phyloP scores from a whole-genome alignment of 2,329 filamentous ascomycete genomes.

The Byssothecium circinans region DNA sequence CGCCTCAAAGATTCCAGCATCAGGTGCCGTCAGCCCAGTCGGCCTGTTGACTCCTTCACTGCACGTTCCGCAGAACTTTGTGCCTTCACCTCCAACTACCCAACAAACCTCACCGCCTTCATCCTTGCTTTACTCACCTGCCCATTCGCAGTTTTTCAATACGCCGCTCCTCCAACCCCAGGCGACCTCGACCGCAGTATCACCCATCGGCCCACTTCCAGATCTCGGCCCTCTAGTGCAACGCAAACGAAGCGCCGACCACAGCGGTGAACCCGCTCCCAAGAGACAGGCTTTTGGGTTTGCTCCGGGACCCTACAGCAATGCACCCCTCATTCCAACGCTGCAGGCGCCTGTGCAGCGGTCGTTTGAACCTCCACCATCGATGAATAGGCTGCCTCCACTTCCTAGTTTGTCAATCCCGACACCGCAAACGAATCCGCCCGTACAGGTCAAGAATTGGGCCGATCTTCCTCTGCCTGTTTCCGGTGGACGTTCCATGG shows the following conservation, averaged over 20 bases:
- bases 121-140: constrained; percentile 45
- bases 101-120: constrained; percentile 56
- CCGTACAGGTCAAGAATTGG: constrained; percentile 44
- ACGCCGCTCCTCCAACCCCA: constrained; percentile 45
- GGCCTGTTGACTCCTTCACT: constrained; percentile 38
- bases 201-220: constrained; percentile 48
- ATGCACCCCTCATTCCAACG: constrained; percentile 38
- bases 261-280: constrained; percentile 56
- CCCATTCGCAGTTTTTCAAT: constrained; percentile 46
- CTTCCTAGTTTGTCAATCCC: constrained; percentile 72
- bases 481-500: constrained; percentile 71
- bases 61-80: constrained; percentile 47
- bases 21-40: constrained; percentile 42
- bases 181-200: constrained; percentile 47
- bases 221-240: constrained; percentile 43
- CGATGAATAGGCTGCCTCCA: constrained; percentile 60
- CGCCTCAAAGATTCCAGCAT: constrained; percentile 56
- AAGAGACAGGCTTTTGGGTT: constrained; percentile 54
- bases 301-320: constrained; percentile 40
- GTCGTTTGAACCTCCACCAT: constrained; percentile 39
- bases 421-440: constrained; percentile 45
- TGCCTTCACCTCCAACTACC: constrained; percentile 54
- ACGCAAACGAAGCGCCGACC: constrained; percentile 63
- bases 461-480: constrained; percentile 48
- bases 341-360: constrained; percentile 38